These are phyloP conservation scores for Lactarius psammicola DNA, from an alignment of 768 basidiomycete genomes.

Conservation along the genomic window DNA sequence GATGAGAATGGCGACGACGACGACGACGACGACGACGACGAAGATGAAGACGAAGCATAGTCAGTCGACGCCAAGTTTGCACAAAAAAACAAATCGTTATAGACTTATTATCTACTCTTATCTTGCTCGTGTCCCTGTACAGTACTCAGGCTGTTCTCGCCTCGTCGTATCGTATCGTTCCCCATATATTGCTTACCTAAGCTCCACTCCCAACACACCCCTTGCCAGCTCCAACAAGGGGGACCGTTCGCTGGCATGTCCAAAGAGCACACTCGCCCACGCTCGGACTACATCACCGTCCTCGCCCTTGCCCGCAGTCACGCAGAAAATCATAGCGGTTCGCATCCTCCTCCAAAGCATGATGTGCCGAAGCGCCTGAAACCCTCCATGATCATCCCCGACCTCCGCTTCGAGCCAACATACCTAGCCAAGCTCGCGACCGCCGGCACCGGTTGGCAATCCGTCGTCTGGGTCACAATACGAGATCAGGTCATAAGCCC, in stretches of 20 bases:
- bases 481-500: conserved; percentile 70
- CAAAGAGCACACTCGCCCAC: conserved; percentile 13
- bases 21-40: conserved; percentile 6
- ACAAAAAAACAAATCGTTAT: neutral
- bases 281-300: conserved; percentile 25
- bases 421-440: conserved; percentile 60
- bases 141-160: neutral
- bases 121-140: neutral
- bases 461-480: conserved; percentile 59
- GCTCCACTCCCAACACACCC: neutral
- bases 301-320: conserved; percentile 21
- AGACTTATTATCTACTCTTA: neutral
- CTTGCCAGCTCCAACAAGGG: neutral
- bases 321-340: neutral
- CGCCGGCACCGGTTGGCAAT: conserved; percentile 56
- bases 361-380: conserved; percentile 4
- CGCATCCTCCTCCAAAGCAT: neutral
- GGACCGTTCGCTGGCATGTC: conserved; percentile 18
- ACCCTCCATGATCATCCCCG: conserved; percentile 57
- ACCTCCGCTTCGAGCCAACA: conserved; percentile 73
- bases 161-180: neutral
- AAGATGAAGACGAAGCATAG: neutral
- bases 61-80: neutral
- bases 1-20: conserved; percentile 36
- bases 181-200: neutral